These are phyloP conservation scores for Claviceps citrina DNA, from an alignment of 2,329 filamentous ascomycete species.

Conservation along the genomic window DNA sequence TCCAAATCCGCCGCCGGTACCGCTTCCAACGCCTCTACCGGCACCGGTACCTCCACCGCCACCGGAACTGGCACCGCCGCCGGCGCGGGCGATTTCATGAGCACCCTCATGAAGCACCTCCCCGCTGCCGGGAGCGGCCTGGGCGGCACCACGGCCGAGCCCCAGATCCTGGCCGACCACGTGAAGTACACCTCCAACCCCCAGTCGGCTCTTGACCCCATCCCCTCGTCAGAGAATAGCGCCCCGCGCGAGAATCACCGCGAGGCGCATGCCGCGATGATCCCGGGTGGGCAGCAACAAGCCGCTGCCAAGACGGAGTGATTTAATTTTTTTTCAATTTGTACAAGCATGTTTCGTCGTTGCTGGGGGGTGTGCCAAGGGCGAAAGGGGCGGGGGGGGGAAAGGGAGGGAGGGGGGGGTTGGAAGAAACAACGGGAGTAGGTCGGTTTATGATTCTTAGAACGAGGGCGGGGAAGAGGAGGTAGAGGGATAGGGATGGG, in stretches of 20 bases:
- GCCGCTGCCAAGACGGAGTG: neutral
- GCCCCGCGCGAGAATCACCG: neutral
- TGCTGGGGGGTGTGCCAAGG: no score
- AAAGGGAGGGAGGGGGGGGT: no score
- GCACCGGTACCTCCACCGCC: neutral
- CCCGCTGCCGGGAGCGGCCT: neutral
- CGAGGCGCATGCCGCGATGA: neutral
- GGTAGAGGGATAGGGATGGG: no score
- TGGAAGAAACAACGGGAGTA: no score
- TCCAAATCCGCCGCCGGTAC: neutral
- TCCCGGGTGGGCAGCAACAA: neutral
- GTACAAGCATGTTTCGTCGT: no score
- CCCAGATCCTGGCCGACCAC: slow-evolving; percentile 1
- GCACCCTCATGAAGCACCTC: neutral
- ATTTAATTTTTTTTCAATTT: no score
- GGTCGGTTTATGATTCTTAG: no score
- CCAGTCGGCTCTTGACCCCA: neutral
- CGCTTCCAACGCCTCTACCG: neutral
- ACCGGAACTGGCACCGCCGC: neutral
- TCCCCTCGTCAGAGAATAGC: neutral
- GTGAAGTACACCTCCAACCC: slow-evolving; percentile 2
- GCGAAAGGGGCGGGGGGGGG: no score
- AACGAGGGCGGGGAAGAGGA: no score
- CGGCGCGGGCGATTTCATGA: neutral
- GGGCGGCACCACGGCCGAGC: neutral